phyloP scores from a whole-genome alignment of 495 filamentous ascomycete species.

The Amniculicola lignicola region DNA sequence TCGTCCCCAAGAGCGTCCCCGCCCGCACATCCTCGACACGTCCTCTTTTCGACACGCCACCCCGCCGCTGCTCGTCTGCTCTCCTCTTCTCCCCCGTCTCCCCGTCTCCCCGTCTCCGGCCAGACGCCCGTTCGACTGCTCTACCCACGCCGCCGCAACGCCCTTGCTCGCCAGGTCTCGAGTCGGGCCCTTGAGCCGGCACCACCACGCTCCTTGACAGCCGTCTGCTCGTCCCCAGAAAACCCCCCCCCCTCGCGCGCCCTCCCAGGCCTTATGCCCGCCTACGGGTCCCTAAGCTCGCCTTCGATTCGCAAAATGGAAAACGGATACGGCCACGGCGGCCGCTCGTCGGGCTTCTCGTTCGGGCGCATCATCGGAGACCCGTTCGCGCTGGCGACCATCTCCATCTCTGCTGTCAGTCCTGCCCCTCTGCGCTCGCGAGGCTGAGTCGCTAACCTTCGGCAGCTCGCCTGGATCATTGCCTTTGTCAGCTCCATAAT shows the following conservation, averaged over 20 bases:
- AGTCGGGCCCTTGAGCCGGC: conserved; percentile 17
- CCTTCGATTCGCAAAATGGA: conserved; percentile 84
- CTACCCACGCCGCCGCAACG: neutral
- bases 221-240: too few species aligned
- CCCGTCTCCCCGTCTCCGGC: conserved; percentile 26
- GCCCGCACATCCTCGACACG: too few species aligned
- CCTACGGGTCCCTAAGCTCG: conserved; percentile 68
- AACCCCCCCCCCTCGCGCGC: conserved; percentile 1
- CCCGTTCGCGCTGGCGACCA: conserved; percentile 91
- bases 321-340: conserved; percentile 52
- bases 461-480: conserved; percentile 90
- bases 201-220: conserved; percentile 23
- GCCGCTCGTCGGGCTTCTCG: conserved; percentile 58
- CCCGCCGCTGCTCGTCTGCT: conserved; percentile 12
- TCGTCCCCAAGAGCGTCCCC: too few species aligned
- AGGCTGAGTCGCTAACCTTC: conserved; percentile 15
- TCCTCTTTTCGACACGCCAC: too few species aligned
- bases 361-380: conserved; percentile 90
- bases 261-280: conserved; percentile 52
- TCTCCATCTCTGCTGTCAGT: conserved; percentile 87
- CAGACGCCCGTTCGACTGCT: conserved; percentile 15
- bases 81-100: neutral
- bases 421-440: neutral
- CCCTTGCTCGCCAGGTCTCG: conserved; percentile 24
- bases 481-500: conserved; percentile 83